phyloP scores from a whole-genome alignment of 176 grass and related monocot species.

The Oryza longistaminata region DNA sequence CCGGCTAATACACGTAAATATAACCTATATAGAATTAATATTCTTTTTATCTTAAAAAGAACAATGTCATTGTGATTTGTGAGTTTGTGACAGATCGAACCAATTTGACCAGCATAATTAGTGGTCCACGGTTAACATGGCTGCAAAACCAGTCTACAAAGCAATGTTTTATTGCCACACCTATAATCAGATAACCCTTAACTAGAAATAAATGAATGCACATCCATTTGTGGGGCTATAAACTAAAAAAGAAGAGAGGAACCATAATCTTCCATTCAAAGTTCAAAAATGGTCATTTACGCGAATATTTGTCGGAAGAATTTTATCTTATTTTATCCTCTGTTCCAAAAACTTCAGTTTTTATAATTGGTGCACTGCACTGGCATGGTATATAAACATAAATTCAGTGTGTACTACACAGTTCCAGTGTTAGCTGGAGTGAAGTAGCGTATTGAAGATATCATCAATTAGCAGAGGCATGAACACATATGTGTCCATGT shows the following conservation, averaged over 20 bases:
- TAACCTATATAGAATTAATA: no score
- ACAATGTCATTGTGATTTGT: no score
- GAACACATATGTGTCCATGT: conserved; percentile 1
- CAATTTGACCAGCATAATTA: no score
- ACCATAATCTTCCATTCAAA: not conserved
- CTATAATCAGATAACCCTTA: not conserved
- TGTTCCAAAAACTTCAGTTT: not conserved
- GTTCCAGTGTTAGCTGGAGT: not conserved
- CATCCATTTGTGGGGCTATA: not conserved
- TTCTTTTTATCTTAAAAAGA: no score
- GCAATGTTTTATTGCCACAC: not conserved
- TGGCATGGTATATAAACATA: not conserved
- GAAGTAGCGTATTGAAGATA: not conserved
- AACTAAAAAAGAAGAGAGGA: not conserved
- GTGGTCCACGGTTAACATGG: not conserved
- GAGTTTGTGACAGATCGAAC: no score
- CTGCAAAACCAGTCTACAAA: not conserved
- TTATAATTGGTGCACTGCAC: not conserved
- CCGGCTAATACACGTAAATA: no score
- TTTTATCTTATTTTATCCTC: not conserved
- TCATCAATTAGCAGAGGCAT: not conserved
- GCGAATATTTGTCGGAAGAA: not conserved
- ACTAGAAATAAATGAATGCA: not conserved
- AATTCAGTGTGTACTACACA: not conserved
- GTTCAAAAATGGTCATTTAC: not conserved